A percentile compares a stretch with the other conserved stretches of the same genome.
Conservation (phyloP, 805 yeast species). For the Hanseniaspora clermontiae region DNA sequence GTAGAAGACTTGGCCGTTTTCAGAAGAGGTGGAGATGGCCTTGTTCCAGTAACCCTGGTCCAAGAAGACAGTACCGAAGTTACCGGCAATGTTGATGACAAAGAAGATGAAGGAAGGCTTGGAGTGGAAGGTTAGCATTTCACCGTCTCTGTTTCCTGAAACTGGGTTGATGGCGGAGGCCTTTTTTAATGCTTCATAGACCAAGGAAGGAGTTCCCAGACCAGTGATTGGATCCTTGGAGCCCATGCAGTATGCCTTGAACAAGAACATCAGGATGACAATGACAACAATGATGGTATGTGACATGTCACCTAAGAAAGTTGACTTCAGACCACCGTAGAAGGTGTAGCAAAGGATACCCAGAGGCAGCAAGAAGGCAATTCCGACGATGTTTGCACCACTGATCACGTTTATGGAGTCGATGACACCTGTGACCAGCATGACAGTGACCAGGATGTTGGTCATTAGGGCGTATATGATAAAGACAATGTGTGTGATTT, state of each 20-base stretch:
- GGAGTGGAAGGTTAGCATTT: slow-evolving; percentile 78
- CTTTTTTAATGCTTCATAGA: slow-evolving; percentile 59
- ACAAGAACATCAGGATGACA: slow-evolving; percentile 68
- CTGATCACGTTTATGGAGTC: slow-evolving; percentile 71
- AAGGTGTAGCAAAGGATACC: slow-evolving; percentile 65
- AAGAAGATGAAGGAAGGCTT: slow-evolving; percentile 79
- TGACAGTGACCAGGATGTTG: slow-evolving; percentile 79
- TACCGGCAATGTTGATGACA: slow-evolving; percentile 78
- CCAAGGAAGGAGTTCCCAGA: slow-evolving; percentile 71
- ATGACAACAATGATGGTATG: slow-evolving; percentile 73
- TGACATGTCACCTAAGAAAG: slow-evolving; percentile 64
- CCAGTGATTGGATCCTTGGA: slow-evolving; percentile 21
- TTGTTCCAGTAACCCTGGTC: slow-evolving; percentile 85
- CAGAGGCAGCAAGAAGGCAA: slow-evolving; percentile 68
- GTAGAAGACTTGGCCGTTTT: slow-evolving; percentile 72
- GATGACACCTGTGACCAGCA: slow-evolving; percentile 83
- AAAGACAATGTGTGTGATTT: slow-evolving; percentile 53
- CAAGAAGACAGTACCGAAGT: slow-evolving; percentile 76
- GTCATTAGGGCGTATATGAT: slow-evolving; percentile 77
- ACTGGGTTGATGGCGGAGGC: slow-evolving; percentile 53
- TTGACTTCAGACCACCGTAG: slow-evolving; percentile 74
- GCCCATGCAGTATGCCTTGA: slow-evolving; percentile 63
- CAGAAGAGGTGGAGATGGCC: slow-evolving; percentile 56
- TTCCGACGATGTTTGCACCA: slow-evolving; percentile 73
- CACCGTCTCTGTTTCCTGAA: slow-evolving; percentile 71